Evolutionary conservation across 345 rosid species (phyloP).

Genomic region (Rhodamnia rubescens): DNA sequence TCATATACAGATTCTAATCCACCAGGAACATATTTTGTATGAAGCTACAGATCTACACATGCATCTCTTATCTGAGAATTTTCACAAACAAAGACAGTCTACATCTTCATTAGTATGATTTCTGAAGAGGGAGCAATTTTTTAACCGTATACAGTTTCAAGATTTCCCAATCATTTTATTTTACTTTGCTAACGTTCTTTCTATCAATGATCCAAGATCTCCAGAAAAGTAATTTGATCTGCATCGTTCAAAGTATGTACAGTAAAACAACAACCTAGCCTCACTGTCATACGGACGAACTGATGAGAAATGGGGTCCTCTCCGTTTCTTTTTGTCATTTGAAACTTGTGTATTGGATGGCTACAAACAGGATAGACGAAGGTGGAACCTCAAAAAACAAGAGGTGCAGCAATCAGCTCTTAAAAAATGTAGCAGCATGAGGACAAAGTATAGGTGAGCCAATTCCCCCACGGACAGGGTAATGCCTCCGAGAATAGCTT

Average conservation of each 20-base stretch:
- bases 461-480: background rate
- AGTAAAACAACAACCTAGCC: background rate
- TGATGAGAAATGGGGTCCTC: background rate
- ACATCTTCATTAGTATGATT: background rate
- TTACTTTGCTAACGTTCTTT: too few species aligned
- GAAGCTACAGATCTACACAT: slow-evolving; percentile 64
- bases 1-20: slow-evolving; percentile 64
- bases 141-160: too few species aligned
- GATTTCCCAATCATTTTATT: too few species aligned
- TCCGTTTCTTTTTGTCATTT: background rate
- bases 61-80: slow-evolving; percentile 55
- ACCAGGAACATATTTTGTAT: slow-evolving; percentile 48
- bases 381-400: background rate
- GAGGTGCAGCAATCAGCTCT: background rate
- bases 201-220: too few species aligned
- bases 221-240: background rate
- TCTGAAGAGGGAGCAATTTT: background rate
- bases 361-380: background rate
- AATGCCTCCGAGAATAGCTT: background rate
- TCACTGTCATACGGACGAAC: background rate
- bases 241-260: background rate
- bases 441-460: background rate
- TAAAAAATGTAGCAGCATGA: background rate
- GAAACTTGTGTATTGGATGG: background rate
- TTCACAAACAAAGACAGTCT: background rate